Evolutionary conservation across 2,329 filamentous ascomycete species (phyloP).

Genomic region (Exophiala alcalophila): DNA sequence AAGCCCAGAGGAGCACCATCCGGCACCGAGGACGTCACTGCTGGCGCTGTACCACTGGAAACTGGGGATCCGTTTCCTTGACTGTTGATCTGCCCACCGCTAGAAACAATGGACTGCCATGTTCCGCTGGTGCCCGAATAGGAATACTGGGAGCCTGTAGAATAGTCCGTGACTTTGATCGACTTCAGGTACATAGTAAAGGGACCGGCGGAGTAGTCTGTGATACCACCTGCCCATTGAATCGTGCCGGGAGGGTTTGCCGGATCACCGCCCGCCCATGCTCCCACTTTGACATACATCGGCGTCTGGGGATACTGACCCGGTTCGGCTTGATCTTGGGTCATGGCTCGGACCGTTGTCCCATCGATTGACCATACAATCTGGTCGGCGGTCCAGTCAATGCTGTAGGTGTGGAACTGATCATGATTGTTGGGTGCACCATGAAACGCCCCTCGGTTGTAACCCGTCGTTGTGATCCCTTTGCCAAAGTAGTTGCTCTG

Average conservation of each 20-base stretch:
- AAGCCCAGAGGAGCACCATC: slow-evolving; percentile 62
- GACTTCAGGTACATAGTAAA: slow-evolving; percentile 73
- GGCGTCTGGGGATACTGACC: slow-evolving; percentile 70
- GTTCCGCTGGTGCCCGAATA: slow-evolving; percentile 76
- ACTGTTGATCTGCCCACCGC: slow-evolving; percentile 73
- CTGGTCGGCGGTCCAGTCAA: slow-evolving; percentile 65
- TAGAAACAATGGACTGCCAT: slow-evolving; percentile 77
- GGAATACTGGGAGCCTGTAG: slow-evolving; percentile 78
- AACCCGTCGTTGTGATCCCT: slow-evolving; percentile 70
- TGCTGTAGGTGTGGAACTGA: slow-evolving; percentile 46
- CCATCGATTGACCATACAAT: slow-evolving; percentile 66
- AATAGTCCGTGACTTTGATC: slow-evolving; percentile 70
- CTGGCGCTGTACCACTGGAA: slow-evolving; percentile 20
- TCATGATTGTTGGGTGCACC: slow-evolving; percentile 57
- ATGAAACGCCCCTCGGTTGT: slow-evolving; percentile 84
- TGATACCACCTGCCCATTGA: slow-evolving; percentile 67
- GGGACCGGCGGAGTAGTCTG: slow-evolving; percentile 63
- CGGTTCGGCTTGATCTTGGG: slow-evolving; percentile 56
- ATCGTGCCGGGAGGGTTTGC: slow-evolving; percentile 50
- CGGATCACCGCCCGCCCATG: slow-evolving; percentile 63
- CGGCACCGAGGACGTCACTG: slow-evolving; percentile 24
- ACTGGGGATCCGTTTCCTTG: slow-evolving; percentile 52
- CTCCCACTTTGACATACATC: slow-evolving; percentile 67
- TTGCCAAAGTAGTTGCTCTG: slow-evolving; percentile 98
- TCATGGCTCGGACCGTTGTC: slow-evolving; percentile 59